Base-by-base conservation (phyloP, 306 rosid genomes). In the Rosa lucieae region DNA sequence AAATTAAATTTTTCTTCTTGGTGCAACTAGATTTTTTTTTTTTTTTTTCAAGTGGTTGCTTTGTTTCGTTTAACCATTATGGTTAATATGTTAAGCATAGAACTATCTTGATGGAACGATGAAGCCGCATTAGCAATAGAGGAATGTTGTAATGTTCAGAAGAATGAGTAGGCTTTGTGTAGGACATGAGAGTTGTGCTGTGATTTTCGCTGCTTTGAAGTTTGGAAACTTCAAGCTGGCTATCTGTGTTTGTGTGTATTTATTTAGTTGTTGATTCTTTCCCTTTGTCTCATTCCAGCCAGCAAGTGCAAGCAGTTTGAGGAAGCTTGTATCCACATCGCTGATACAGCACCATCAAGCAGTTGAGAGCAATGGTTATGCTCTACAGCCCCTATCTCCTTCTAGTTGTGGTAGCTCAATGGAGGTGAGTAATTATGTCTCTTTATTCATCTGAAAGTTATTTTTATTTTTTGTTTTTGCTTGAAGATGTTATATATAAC, bases 391-490 rank as follows among this genome's bases (percentile, higher is more conserved):
- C 74, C 51, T 56, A 76, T 86, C 91, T 32, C 88, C 91, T 70
- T 80, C 84, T 67, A 84, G 86, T 80, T 82, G 65, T 85, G 69
- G 87, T 80, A 77, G 85, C 81, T 86, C 93, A 32, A 61, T 67
- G 76, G 89, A 90, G 83, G 97, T 89, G 84, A 83, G 87, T 46
- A 48, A 70, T 68, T 75, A 21, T 78, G 49, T 15, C 74, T 61
- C 2, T 72, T 10, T 69, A 51, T 43, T 21, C 17, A 15, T 67
- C 3, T 29, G 37, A 40, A 20, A 21, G 42, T 47, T 12, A 5
- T 35, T 65, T 0, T 53, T 7, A 4, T 6, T 8, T 35, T 35
- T 42, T 5, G 9, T 43, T 5, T 75, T 29, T 3, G 1, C 46
- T 77, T 66, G 21, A 49, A 48, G 35, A 48, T n/a, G 15, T 72